These are phyloP conservation scores for Fraxinus americana DNA, from an alignment of 257 asterid species.

Conservation along the genomic window DNA sequence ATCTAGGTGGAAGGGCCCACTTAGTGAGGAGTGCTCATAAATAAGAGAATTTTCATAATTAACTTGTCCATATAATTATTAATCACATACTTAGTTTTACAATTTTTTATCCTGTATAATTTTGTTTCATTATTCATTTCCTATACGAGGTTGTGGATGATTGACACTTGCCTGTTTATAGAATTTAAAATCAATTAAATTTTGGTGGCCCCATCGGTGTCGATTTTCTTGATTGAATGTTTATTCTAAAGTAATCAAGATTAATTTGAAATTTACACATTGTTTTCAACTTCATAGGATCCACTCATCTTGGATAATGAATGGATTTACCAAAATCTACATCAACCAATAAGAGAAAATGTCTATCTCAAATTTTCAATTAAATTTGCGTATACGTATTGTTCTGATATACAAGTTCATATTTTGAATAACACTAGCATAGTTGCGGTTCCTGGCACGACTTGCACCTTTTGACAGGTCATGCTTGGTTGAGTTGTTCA, in stretches of 20 bases:
- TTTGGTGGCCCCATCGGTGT: neutral
- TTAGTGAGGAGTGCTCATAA: constrained; percentile 33
- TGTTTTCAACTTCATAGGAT: constrained; percentile 1
- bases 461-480: too few relatives aligned
- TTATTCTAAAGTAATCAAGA: constrained; percentile 16
- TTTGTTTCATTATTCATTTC: constrained; percentile 4
- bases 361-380: neutral
- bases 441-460: too few relatives aligned
- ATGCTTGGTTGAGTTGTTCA: too few relatives aligned
- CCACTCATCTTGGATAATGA: constrained; percentile 7
- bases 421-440: too few relatives aligned
- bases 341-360: constrained; percentile 16
- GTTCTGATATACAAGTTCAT: too few relatives aligned
- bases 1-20: constrained; percentile 35
- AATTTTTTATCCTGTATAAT: neutral
- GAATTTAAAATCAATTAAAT: neutral
- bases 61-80: too few relatives aligned
- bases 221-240: constrained; percentile 16
- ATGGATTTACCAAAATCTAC: constrained; percentile 21
- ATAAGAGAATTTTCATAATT: constrained; percentile 27
- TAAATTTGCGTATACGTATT: too few relatives aligned
- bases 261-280: constrained; percentile 9
- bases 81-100: neutral
- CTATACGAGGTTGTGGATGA: constrained; percentile 23
- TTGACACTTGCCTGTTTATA: neutral